These are phyloP conservation scores for Chlorella sp. DNA, from an alignment of 139 green algal species.

Conservation along the genomic window DNA sequence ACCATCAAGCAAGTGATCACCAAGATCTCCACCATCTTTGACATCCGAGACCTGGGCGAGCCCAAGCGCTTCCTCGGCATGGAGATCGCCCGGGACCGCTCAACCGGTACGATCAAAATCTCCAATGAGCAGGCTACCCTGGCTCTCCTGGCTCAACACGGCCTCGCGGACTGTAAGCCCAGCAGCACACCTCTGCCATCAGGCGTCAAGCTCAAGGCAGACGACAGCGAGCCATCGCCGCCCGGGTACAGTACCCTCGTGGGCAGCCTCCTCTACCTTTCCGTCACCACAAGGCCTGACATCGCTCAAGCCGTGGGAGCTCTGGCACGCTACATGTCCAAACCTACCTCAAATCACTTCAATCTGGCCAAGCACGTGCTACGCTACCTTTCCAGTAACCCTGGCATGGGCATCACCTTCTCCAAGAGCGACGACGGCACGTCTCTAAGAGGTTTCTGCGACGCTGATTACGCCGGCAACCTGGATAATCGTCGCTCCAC, in stretches of 20 bases:
- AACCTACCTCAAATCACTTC: slow-evolving; percentile 26
- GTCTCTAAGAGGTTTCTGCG: slow-evolving; percentile 30
- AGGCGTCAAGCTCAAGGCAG: too few species aligned
- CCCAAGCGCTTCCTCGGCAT: background rate
- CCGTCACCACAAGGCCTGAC: slow-evolving; percentile 31
- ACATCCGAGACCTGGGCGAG: slow-evolving; percentile 1
- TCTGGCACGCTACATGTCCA: slow-evolving; percentile 29
- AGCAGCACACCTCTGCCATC: too few species aligned
- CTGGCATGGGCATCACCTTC: slow-evolving; percentile 15
- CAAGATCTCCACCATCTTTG: background rate
- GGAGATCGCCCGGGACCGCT: slow-evolving; percentile 5
- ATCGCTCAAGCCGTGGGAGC: slow-evolving; percentile 34
- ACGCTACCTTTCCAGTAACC: slow-evolving; percentile 23
- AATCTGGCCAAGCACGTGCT: slow-evolving; percentile 23
- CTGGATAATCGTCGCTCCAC: slow-evolving; percentile 28
- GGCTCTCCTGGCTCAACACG: slow-evolving; percentile 15
- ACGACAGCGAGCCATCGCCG: too few species aligned
- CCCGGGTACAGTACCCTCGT: too few species aligned
- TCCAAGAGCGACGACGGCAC: background rate
- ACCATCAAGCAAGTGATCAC: background rate
- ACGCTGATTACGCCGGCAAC: slow-evolving; percentile 39
- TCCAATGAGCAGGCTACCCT: slow-evolving; percentile 1
- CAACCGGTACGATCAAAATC: slow-evolving; percentile 11
- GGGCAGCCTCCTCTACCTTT: slow-evolving; percentile 24
- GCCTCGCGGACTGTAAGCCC: slow-evolving; percentile 6